Percentiles rank a stretch among this genome's conserved stretches.
phyloP scores from a whole-genome alignment of 208 protist genomes.

The Wallacemonas collosoma region DNA sequence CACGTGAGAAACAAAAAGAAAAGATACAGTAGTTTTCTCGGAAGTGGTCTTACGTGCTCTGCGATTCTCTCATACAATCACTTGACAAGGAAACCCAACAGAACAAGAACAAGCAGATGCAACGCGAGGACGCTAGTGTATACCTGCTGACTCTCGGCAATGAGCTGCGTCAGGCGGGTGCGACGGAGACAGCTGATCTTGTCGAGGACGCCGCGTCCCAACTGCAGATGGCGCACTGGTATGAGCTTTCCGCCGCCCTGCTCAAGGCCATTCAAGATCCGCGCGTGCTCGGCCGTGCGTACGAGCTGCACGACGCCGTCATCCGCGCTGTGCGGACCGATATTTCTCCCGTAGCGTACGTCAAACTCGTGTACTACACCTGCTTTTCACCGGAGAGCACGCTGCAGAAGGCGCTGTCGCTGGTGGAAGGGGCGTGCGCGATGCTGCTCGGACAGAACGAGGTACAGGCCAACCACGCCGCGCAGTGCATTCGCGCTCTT shows the following conservation, averaged over 20 bases:
- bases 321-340: slow-evolving; percentile 67
- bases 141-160: slow-evolving; percentile 57
- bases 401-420: slow-evolving; percentile 58
- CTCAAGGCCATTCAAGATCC: slow-evolving; percentile 70
- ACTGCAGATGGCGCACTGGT: slow-evolving; percentile 61
- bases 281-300: slow-evolving; percentile 51
- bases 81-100: slow-evolving; percentile 1
- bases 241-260: slow-evolving; percentile 72
- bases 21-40: too few species aligned
- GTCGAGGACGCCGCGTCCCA: slow-evolving; percentile 41
- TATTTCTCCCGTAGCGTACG: slow-evolving; percentile 85
- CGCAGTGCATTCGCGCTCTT: slow-evolving; percentile 82
- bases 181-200: slow-evolving; percentile 39
- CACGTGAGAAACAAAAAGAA: too few species aligned
- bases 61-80: too few species aligned
- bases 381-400: slow-evolving; percentile 73
- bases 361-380: slow-evolving; percentile 77
- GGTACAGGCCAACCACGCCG: slow-evolving; percentile 62
- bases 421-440: slow-evolving; percentile 64
- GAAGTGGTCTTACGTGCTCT: too few species aligned
- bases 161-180: slow-evolving; percentile 33
- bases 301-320: slow-evolving; percentile 79
- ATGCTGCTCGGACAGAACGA: slow-evolving; percentile 47
- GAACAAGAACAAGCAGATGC: slow-evolving; percentile 10
- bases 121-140: slow-evolving; percentile 39